Evolutionary conservation across 495 filamentous ascomycete species (phyloP).

Genomic region (Trichoderma erinaceum): DNA sequence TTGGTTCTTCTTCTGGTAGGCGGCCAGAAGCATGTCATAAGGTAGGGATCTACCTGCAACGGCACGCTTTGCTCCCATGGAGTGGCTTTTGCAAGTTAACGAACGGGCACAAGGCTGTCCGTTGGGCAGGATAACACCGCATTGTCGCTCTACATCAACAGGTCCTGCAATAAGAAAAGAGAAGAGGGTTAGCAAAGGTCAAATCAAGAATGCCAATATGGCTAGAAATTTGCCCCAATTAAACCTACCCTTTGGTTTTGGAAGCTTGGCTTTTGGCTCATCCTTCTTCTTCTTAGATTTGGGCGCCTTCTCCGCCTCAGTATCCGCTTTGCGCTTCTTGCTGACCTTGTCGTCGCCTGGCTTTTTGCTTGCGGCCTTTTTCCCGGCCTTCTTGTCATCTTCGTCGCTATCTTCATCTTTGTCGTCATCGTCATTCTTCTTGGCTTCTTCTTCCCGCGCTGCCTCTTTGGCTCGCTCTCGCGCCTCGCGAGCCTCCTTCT

Average conservation of each 20-base stretch:
- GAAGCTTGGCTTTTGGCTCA: conserved; percentile 80
- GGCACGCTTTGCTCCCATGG: conserved; percentile 89
- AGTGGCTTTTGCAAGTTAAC: conserved; percentile 93
- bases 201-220: conserved; percentile 14
- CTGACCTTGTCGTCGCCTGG: conserved; percentile 62
- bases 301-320: conserved; percentile 62
- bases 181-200: conserved; percentile 13
- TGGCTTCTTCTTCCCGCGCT: conserved; percentile 49
- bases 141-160: conserved; percentile 96
- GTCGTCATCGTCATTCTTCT: conserved; percentile 51
- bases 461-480: conserved; percentile 58
- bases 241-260: conserved; percentile 71
- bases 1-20: conserved; percentile 99
- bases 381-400: conserved; percentile 43
- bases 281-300: conserved; percentile 91
- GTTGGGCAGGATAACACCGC: conserved; percentile 76
- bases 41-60: conserved; percentile 87
- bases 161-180: conserved; percentile 45
- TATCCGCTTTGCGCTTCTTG: conserved; percentile 92
- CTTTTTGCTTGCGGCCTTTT: conserved; percentile 66
- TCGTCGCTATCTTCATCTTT: conserved; percentile 81
- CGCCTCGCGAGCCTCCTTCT: conserved; percentile 73
- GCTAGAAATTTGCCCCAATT: conserved; percentile 3
- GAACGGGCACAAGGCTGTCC: conserved; percentile 86
- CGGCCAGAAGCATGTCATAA: conserved; percentile 87